These are phyloP conservation scores for Tieghemiomyces parasiticus DNA, from an alignment of 192 early-diverging fungal species.

Conservation along the genomic window DNA sequence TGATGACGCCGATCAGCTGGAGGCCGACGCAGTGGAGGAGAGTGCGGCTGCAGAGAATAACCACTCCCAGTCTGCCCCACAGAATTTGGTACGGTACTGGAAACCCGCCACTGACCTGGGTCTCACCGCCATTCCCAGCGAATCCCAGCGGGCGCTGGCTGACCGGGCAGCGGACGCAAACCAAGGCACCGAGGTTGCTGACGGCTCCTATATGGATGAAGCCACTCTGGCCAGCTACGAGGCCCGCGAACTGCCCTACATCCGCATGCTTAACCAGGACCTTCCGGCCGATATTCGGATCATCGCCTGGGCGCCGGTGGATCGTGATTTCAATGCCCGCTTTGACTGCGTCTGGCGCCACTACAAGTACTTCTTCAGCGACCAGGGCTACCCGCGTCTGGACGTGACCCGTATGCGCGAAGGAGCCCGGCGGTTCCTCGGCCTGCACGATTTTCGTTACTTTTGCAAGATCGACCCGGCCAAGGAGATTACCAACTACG, in stretches of 20 bases:
- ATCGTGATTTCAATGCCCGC: constrained; percentile 63
- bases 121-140: background rate
- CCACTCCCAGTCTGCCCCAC: constrained; percentile 2
- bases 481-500: constrained; percentile 66
- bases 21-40: constrained; percentile 16
- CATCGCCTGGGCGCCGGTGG: constrained; percentile 79
- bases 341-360: constrained; percentile 68
- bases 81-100: background rate
- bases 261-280: constrained; percentile 65
- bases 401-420: constrained; percentile 63
- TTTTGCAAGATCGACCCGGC: constrained; percentile 90
- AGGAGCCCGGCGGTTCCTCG: constrained; percentile 52
- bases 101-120: constrained; percentile 5
- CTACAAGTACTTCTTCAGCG: constrained; percentile 86
- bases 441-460: constrained; percentile 84
- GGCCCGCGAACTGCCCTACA: constrained; percentile 57
- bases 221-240: constrained; percentile 15
- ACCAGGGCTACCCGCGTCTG: constrained; percentile 27
- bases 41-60: background rate
- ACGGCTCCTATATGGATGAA: constrained; percentile 7
- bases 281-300: constrained; percentile 84
- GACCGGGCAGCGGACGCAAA: too few species aligned
- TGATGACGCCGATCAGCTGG: constrained; percentile 15
- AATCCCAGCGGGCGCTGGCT: too few species aligned
- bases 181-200: background rate